Base-by-base conservation (phyloP, 2,329 filamentous ascomycete genomes). In the Coleophoma cylindrospora region DNA sequence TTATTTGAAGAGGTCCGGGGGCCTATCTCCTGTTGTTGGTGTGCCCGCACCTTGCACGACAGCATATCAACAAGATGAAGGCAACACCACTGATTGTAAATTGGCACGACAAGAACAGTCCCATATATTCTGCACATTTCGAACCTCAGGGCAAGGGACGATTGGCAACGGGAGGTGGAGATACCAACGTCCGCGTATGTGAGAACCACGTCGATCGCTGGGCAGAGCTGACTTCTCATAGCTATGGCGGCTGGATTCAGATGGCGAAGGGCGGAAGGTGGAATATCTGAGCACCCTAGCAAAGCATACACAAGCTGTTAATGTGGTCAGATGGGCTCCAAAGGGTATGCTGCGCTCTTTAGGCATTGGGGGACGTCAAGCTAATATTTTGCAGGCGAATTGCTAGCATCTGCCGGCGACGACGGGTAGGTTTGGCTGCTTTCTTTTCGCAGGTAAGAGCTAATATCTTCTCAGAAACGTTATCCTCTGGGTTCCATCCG, bases 61-160 rank as follows among this genome's bases (percentile, higher is more conserved):
- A 14, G 21, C 27, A 21, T 27, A 44, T 27, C 41, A 7, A 15
- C 41, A 44, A 44, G 22, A 99, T 99, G 94, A 97, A 95, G 81
- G 91, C 91, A 66, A 86, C 90, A 65, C 92, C 94, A 62, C 80
- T 99, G 61, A 92, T 97, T 67, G 92, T 99, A 73, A 90, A 95
- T 76, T 99, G 94, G 94, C 95, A 99, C 72, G 89, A 96, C 70
- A 89, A 96, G 66, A 96, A 95, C 73, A 84, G 89, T 62, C 94
- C 94, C 52, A 91, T 99, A 68, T 99, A 97, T 74, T 96, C 92
- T 40, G 90, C 91, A 61, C 92, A 97, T 70, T 99, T 97, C 68
- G 92, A 99, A 68, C 89, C 89, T 44, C 80, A 89, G 65, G 91
- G 90, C 57, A 96, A 94, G 69, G 91, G 91, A 48, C 84, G 94